These are phyloP conservation scores for Hippophae tibetana DNA, from an alignment of 306 rosid species.

Conservation along the genomic window DNA sequence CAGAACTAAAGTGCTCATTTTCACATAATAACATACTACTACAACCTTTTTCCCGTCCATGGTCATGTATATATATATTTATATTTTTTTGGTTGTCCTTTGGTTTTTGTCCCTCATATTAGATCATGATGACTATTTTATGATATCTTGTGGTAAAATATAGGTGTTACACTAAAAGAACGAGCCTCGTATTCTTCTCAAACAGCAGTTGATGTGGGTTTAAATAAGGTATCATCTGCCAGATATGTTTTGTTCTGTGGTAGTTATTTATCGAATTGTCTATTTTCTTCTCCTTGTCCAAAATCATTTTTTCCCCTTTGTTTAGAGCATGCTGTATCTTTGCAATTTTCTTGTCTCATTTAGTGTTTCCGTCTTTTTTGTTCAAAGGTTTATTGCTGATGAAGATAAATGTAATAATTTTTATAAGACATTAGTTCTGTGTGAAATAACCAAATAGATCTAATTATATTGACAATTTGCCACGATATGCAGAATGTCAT, in stretches of 20 bases:
- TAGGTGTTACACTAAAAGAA: slow-evolving; percentile 74
- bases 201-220: slow-evolving; percentile 85
- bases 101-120: slow-evolving; percentile 9
- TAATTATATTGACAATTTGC: background rate
- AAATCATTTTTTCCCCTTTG: slow-evolving; percentile 1
- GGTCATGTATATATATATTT: too few species aligned
- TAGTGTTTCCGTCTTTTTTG: too few species aligned
- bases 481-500: slow-evolving; percentile 49
- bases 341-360: too few species aligned
- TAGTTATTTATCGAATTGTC: background rate
- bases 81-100: background rate
- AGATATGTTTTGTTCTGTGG: background rate
- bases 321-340: background rate
- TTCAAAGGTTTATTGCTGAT: too few species aligned
- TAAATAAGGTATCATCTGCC: slow-evolving; percentile 58
- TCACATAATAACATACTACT: too few species aligned
- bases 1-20: too few species aligned
- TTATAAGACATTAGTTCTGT: background rate
- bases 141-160: slow-evolving; percentile 21
- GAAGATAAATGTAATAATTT: too few species aligned
- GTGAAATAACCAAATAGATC: slow-evolving; percentile 2
- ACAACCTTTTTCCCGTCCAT: too few species aligned
- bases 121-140: slow-evolving; percentile 7
- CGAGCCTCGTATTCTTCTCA: slow-evolving; percentile 35
- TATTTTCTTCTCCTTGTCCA: slow-evolving; percentile 1